A percentile compares a stretch with the other conserved stretches of the same genome.
phyloP scores from a whole-genome alignment of 768 basidiomycete genomes.

The Boletus bicolor region DNA sequence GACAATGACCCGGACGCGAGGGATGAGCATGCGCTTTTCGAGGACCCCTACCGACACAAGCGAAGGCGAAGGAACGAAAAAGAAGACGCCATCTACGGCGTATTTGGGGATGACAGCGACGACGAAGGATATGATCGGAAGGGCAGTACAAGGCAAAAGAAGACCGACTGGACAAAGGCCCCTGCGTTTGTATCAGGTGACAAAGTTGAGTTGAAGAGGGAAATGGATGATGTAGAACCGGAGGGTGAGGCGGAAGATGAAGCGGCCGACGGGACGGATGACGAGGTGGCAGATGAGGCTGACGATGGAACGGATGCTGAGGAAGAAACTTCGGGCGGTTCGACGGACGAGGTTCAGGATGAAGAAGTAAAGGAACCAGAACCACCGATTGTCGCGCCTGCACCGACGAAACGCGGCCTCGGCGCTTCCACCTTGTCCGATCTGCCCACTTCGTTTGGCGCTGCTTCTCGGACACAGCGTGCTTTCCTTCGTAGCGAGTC shows the following conservation, averaged over 20 bases:
- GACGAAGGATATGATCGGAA: conserved; percentile 44
- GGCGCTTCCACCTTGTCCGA: conserved; percentile 24
- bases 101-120: conserved; percentile 71
- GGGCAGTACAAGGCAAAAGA: conserved; percentile 34
- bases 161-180: conserved; percentile 69
- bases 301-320: conserved; percentile 39
- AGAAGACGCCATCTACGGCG: conserved; percentile 74
- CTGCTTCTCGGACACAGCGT: conserved; percentile 37
- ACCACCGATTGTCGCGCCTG: conserved; percentile 29
- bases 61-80: conserved; percentile 61
- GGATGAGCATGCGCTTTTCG: conserved; percentile 74
- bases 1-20: conserved; percentile 58
- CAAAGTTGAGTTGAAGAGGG: conserved; percentile 39
- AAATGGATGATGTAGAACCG: conserved; percentile 39
- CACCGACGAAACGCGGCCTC: conserved; percentile 18
- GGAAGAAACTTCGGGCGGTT: conserved; percentile 31
- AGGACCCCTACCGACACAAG: conserved; percentile 73
- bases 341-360: conserved; percentile 34
- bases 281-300: conserved; percentile 30
- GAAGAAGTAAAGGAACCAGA: conserved; percentile 34
- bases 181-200: conserved; percentile 71
- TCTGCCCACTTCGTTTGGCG: conserved; percentile 40
- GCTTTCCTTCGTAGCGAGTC: conserved; percentile 55
- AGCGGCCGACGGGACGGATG: conserved; percentile 35
- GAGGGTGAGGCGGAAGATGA: conserved; percentile 35